Percentiles rank a stretch among this genome's conserved stretches.
Evolutionary conservation across 805 yeast species (phyloP).

Genomic region (Candida nanaspora): DNA sequence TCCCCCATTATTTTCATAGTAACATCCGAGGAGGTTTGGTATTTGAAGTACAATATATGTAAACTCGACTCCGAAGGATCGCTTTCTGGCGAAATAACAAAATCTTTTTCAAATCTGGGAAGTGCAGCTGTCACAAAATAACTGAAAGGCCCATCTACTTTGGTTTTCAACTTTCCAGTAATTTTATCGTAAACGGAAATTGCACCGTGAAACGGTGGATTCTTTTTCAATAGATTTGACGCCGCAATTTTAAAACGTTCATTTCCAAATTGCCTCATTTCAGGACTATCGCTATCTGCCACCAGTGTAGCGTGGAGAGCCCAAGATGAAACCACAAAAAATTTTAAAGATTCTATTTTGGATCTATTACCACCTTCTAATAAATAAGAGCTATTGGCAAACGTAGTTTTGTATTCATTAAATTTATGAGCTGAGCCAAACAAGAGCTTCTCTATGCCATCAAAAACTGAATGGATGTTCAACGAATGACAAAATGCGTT

Average conservation of each 20-base stretch:
- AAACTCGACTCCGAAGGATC: constrained; percentile 33
- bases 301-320: constrained; percentile 83
- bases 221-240: constrained; percentile 35
- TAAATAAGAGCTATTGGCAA: constrained; percentile 33
- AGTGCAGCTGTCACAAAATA: constrained; percentile 55
- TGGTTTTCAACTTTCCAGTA: constrained; percentile 4
- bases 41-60: constrained; percentile 40
- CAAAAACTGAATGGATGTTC: constrained; percentile 29
- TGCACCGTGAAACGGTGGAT: constrained; percentile 46
- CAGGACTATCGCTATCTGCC: constrained; percentile 69
- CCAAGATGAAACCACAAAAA: constrained; percentile 72
- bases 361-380: constrained; percentile 8
- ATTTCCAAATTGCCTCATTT: constrained; percentile 54
- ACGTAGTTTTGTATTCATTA: constrained; percentile 34
- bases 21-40: constrained; percentile 20
- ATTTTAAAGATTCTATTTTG: constrained; percentile 16
- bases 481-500: constrained; percentile 70
- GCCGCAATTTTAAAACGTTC: constrained; percentile 72
- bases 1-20: constrained; percentile 49
- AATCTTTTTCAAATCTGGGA: constrained; percentile 50
- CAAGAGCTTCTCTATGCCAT: constrained; percentile 31
- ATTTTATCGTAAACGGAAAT: constrained; percentile 10
- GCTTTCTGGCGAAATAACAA: constrained; percentile 57
- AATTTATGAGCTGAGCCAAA: constrained; percentile 26
- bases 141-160: constrained; percentile 37